Evolutionary conservation across 202 grass and related monocot species (phyloP), one percentile per base, ranked within the genome.

Genomic region (Carex sylvatica): DNA sequence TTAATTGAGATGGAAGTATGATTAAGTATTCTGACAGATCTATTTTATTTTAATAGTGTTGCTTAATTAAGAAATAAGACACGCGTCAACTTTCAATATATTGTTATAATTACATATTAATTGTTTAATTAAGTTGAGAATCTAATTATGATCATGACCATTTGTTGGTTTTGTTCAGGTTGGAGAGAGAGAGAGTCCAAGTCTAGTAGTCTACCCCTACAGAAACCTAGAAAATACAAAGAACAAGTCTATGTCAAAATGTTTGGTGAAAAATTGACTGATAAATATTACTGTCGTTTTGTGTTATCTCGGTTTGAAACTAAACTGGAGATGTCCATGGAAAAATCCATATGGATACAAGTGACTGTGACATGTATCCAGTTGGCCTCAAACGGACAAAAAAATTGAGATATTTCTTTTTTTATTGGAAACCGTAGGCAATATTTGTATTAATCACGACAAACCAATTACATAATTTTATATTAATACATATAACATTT

Each of bases 251-350:
- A 8, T 23, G n/a, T 72, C 69, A 72, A 11, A 11, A 26, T 51
- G 42, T 22, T 72, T 72, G 42, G 69, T 72, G 69, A 72, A 72
- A 20, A 72, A 72, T 72, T 72, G 69, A 51, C 14, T 23, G 69
- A 3, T 72, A 49, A 24, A 72, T 72, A 49, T 49, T 49, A 3
- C 23, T 72, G 24, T 20, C 7, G 10, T 28, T 28, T 12, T 15
- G 52, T 14, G 0, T 64, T 64, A 5, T 64, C 22, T 64, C 24
- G 5, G 20, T 28, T 64, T 64, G 1, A 0, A 49, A 49, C 10
- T 12, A 49, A 12, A 49, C 46, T 49, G 46, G 46, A 49, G 46
- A 49, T 49, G 46, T 49, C 10, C 2, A 2, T 46, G 8, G 8
- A 10, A 2, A 46, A 4, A 4, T 35, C 33, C 33, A 40, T 40